Evolutionary conservation across 2,329 filamentous ascomycete genomes (phyloP).

Genomic region (Alternaria gaisen): DNA sequence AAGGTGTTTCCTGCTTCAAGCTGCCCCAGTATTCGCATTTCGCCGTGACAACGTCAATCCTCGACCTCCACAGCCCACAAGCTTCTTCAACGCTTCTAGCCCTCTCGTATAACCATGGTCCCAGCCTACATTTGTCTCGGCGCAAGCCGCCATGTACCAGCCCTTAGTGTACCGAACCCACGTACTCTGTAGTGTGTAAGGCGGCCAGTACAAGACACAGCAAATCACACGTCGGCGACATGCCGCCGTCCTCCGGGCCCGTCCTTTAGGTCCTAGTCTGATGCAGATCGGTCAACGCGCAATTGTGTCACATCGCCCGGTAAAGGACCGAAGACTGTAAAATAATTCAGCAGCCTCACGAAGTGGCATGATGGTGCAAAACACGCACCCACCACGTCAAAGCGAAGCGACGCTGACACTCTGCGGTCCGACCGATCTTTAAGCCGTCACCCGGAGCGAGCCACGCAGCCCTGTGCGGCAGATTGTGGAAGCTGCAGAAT

Average conservation of each 20-base stretch:
- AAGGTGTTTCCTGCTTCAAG: conserved; percentile 9
- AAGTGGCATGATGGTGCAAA: background rate
- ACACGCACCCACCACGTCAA: background rate
- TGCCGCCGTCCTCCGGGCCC: conserved; percentile 11
- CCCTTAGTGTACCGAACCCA: conserved; percentile 9
- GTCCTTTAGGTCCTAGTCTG: conserved; percentile 7
- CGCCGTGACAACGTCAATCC: conserved; percentile 11
- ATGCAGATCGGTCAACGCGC: conserved; percentile 7
- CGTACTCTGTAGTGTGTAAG: background rate
- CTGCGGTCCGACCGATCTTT: conserved; percentile 7
- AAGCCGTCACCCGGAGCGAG: conserved; percentile 8
- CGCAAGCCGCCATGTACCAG: conserved; percentile 18
- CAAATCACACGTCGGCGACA: conserved; percentile 16
- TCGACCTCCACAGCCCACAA: conserved; percentile 1
- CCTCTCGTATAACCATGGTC: conserved; percentile 3
- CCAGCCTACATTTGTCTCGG: conserved; percentile 14
- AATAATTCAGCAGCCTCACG: conserved; percentile 8
- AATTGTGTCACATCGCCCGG: conserved; percentile 17
- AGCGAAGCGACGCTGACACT: conserved; percentile 1
- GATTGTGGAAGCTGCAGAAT: conserved; percentile 4
- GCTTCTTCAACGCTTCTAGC: conserved; percentile 22
- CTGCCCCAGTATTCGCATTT: conserved; percentile 3
- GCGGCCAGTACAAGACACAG: conserved; percentile 3
- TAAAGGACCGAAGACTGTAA: conserved; percentile 12
- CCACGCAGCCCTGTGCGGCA: conserved; percentile 2